Conservation (phyloP, 2,329 filamentous ascomycete genomes). For the Daldinia eschscholtzii region DNA sequence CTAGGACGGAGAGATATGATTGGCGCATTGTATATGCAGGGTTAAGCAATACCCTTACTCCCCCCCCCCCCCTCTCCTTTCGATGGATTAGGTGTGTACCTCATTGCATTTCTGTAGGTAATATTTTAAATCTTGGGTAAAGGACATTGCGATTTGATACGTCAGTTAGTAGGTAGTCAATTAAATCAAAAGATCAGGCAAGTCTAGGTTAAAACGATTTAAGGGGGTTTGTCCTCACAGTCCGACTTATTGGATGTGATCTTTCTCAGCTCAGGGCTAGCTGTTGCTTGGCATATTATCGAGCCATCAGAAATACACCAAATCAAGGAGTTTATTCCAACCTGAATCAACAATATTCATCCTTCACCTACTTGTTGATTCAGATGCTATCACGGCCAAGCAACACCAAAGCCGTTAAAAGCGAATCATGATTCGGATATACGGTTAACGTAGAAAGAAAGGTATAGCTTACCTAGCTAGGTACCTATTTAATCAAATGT, state of each 20-base stretch:
- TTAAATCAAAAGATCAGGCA: not conserved
- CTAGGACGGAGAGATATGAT: conserved; percentile 23
- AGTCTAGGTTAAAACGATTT: not conserved
- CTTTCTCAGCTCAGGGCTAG: not conserved
- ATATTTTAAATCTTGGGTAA: conserved; percentile 18
- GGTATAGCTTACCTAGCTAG: too few relatives aligned
- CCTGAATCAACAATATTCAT: not conserved
- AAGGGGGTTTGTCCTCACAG: not conserved
- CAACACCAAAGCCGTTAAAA: not conserved
- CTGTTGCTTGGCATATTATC: not conserved
- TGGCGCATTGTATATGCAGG: conserved; percentile 40
- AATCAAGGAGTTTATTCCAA: not conserved
- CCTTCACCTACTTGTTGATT: not conserved
- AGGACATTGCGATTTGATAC: not conserved
- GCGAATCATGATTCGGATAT: not conserved
- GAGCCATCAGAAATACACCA: not conserved
- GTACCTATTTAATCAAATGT: too few relatives aligned
- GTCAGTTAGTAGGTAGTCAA: not conserved
- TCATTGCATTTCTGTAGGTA: not conserved
- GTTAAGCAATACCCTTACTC: conserved; percentile 11
- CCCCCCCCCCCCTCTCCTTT: too few relatives aligned
- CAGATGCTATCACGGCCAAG: not conserved
- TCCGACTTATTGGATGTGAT: conserved; percentile 3
- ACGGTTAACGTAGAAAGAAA: not conserved
- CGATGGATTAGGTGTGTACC: too few relatives aligned